Evolutionary conservation across 129 eudicot species (phyloP), one percentile per base, ranked within the genome.

Genomic region (Flaveria brownii): DNA sequence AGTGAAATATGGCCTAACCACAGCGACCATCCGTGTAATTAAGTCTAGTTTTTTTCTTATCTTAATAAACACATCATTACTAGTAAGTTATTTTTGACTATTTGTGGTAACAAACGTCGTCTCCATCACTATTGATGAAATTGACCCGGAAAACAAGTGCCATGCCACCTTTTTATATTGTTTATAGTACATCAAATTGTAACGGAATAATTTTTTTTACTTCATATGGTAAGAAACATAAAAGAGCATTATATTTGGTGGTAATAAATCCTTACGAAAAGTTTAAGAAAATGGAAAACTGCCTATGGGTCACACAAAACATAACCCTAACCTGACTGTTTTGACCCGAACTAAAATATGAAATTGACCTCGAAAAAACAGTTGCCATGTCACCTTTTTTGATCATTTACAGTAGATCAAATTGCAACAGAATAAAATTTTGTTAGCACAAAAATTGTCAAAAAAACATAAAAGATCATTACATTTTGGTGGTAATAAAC

Each of bases 91-190:
- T 17, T 39, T 20, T 63, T 41, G 33, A 0, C 22, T 59, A 61
- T 57, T 41, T 51, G 50, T 49, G 54, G 68, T 41, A 39, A 50
- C 91, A 88, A 94, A 20, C 26, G 5, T 55, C 18, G 4, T 2
- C 5, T 9, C 14, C 12, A 18, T 55, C 56, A 50, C 18, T 50
- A 50, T 15, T 2, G 18, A 60, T 23, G 23, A 11, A 12, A 16
- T 12, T 60, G 23, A 39, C 18, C 18, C 0, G 56, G 56, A 15
- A 15, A 15, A 3, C 18, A 17, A 1, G 14, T 50, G 18, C 4
- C 56, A 50, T 23, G 56, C 3, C 56, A 15, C 56, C 56, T 50
- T 15, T 50, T 15, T 50, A 13, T 17, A 50, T 50, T 17, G 14
- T 50, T 14, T 50, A 3, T 3, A 50, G 56, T 50, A 50, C 18